Conservation (phyloP, 202 grass and related monocot genomes). For the Musa balbisiana region DNA sequence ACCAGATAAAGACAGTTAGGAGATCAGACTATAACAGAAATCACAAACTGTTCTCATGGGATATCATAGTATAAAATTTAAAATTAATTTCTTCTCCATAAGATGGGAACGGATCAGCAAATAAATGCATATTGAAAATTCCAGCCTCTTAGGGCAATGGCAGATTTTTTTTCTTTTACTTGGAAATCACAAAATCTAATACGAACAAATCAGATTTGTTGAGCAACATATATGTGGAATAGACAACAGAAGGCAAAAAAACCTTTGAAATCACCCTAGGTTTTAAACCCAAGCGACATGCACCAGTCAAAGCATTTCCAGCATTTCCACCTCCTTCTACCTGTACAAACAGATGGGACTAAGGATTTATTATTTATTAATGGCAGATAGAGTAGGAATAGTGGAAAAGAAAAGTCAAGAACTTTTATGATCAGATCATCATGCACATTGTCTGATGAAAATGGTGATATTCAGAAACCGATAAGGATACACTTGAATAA, state of each 20-base stretch:
- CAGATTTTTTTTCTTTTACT: background rate
- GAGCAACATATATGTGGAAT: background rate
- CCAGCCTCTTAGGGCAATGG: background rate
- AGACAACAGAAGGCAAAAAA: background rate
- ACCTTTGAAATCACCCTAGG: conserved; percentile 82
- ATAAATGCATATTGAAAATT: no score
- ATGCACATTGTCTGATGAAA: background rate
- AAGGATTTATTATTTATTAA: background rate
- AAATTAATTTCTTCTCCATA: no score
- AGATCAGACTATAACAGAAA: background rate
- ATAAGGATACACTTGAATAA: background rate
- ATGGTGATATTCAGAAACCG: background rate
- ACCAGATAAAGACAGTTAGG: background rate
- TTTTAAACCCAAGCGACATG: conserved; percentile 54
- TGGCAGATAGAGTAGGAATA: background rate
- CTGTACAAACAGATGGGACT: conserved; percentile 14
- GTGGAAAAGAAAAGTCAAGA: background rate
- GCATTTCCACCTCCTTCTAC: conserved; percentile 79
- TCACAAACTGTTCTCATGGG: background rate
- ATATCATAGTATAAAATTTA: no score
- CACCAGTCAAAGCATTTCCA: conserved; percentile 74
- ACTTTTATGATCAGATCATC: background rate
- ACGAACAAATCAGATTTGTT: background rate
- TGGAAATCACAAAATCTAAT: background rate
- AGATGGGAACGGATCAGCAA: no score